Conservation (phyloP, 2,329 filamentous ascomycete species). For the Phaeosphaeriaceae sp. region DNA sequence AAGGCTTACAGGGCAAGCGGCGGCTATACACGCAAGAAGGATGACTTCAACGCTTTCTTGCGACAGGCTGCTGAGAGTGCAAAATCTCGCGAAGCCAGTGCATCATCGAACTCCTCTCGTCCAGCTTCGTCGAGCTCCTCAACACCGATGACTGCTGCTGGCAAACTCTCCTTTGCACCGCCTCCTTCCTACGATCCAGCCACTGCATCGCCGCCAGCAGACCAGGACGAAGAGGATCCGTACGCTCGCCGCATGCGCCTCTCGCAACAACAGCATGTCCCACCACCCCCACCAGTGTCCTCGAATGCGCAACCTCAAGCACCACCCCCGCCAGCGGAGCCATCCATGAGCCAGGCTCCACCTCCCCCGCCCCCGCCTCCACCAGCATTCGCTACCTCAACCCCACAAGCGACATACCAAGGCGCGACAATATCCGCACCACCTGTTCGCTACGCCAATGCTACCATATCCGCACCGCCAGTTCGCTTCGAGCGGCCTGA, state of each 20-base stretch:
- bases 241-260: conserved; percentile 30
- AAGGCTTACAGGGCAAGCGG: conserved; percentile 35
- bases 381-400: no score
- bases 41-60: conserved; percentile 35
- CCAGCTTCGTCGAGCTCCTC: conserved; percentile 22
- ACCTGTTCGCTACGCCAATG: conserved; percentile 73
- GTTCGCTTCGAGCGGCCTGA: conserved; percentile 68
- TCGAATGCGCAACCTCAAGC: conserved; percentile 8
- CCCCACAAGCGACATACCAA: conserved; percentile 32
- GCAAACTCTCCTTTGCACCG: conserved; percentile 55
- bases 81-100: conserved; percentile 17
- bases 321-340: conserved; percentile 10
- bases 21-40: conserved; percentile 30
- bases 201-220: conserved; percentile 49
- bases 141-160: conserved; percentile 7
- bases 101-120: conserved; percentile 13
- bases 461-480: conserved; percentile 79
- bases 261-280: conserved; percentile 17
- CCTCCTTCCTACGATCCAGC: conserved; percentile 43
- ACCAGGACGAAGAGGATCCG: conserved; percentile 32
- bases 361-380: conserved; percentile 13
- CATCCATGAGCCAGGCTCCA: conserved; percentile 8
- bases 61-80: conserved; percentile 20
- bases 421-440: conserved; percentile 74
- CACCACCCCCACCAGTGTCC: conserved; percentile 13